phyloP scores from a whole-genome alignment of 1,284 basidiomycete species.

The Cryptococcus amylolentus region DNA sequence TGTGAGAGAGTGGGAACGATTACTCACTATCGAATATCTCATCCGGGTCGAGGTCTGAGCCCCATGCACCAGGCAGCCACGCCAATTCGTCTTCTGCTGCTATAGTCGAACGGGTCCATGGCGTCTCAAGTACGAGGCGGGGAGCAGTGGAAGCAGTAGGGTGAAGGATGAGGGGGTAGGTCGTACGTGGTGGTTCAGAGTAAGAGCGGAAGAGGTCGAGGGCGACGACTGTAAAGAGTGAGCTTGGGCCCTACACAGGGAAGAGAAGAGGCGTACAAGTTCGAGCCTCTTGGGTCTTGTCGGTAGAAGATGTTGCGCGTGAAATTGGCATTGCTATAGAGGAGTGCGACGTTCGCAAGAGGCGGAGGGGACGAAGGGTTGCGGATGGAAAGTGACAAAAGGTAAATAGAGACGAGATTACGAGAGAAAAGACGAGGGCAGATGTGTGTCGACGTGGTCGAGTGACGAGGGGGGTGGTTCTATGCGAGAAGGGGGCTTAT shows the following conservation, averaged over 20 bases:
- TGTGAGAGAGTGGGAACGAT: too few species aligned
- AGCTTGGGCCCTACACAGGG: background rate
- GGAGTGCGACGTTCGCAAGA: too few species aligned
- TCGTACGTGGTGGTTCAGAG: background rate
- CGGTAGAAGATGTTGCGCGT: conserved; percentile 30
- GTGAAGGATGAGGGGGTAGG: background rate
- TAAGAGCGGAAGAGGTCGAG: background rate
- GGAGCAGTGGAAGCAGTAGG: background rate
- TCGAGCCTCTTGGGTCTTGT: background rate
- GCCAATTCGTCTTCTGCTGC: background rate
- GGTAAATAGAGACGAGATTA: too few species aligned
- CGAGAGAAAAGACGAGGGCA: too few species aligned
- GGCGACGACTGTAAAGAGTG: background rate
- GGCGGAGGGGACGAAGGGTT: too few species aligned
- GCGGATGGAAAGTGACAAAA: too few species aligned
- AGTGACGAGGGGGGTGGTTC: too few species aligned
- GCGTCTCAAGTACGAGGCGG: background rate
- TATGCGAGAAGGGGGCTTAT: too few species aligned
- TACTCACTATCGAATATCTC: background rate
- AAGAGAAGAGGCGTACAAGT: background rate
- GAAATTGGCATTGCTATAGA: conserved; percentile 9
- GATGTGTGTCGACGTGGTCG: too few species aligned
- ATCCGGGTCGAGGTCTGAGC: background rate
- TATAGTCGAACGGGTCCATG: background rate
- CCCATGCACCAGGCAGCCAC: background rate